phyloP scores from a whole-genome alignment of 805 yeast species.

The Debaryomyces maramus region DNA sequence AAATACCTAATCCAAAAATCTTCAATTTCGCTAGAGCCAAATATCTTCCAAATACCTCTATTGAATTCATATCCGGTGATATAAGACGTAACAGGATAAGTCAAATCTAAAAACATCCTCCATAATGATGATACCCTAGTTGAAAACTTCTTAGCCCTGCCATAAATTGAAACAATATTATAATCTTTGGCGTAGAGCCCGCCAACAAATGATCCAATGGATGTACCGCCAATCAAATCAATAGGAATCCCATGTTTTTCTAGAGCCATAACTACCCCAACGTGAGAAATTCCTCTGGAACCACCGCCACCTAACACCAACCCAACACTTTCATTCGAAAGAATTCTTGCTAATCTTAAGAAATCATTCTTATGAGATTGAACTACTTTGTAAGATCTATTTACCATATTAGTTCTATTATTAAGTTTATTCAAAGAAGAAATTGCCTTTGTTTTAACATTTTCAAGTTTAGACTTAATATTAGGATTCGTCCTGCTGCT shows the following conservation, averaged over 20 bases:
- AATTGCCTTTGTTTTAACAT: slow-evolving; percentile 30
- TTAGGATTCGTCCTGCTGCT: slow-evolving; percentile 34
- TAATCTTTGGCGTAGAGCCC: slow-evolving; percentile 93
- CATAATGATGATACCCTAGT: slow-evolving; percentile 80
- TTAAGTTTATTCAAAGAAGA: slow-evolving; percentile 27
- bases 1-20: slow-evolving; percentile 92
- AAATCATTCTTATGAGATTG: slow-evolving; percentile 82
- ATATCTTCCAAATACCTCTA: slow-evolving; percentile 95
- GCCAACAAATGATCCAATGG: slow-evolving; percentile 94
- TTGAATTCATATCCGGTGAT: slow-evolving; percentile 97
- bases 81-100: slow-evolving; percentile 92
- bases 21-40: slow-evolving; percentile 89
- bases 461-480: slow-evolving; percentile 31
- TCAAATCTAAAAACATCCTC: slow-evolving; percentile 81
- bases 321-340: slow-evolving; percentile 93
- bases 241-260: slow-evolving; percentile 93
- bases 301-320: slow-evolving; percentile 97
- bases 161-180: slow-evolving; percentile 87
- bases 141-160: slow-evolving; percentile 83
- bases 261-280: slow-evolving; percentile 86
- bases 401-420: slow-evolving; percentile 18
- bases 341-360: slow-evolving; percentile 79
- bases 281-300: slow-evolving; percentile 89
- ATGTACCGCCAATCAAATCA: slow-evolving; percentile 93
- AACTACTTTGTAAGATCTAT: slow-evolving; percentile 26